Conservation (phyloP, 805 yeast genomes). For the Cyberlindnera veronae region DNA sequence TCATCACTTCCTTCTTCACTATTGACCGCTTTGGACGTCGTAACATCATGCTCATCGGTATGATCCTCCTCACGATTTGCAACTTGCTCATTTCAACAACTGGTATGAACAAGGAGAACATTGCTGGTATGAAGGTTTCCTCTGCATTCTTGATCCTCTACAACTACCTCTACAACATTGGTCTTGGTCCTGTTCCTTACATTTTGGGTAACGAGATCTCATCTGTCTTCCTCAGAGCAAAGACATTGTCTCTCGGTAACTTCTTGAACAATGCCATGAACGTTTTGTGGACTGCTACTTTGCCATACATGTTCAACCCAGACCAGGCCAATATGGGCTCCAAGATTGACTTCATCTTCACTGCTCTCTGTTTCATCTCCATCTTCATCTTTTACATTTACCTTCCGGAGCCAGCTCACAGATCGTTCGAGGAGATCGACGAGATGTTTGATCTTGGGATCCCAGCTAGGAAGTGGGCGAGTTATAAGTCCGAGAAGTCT, state of each 20-base stretch:
- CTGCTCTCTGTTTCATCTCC: slow-evolving; percentile 30
- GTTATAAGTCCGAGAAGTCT: no score
- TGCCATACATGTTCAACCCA: slow-evolving; percentile 44
- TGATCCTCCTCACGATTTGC: slow-evolving; percentile 22
- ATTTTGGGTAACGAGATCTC: slow-evolving; percentile 35
- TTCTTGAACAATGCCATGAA: slow-evolving; percentile 28
- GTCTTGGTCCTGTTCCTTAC: slow-evolving; percentile 37
- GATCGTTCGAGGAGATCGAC: slow-evolving; percentile 55
- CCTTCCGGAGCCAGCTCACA: slow-evolving; percentile 49
- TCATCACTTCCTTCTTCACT: slow-evolving; percentile 30
- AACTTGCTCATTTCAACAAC: slow-evolving; percentile 26
- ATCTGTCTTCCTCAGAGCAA: slow-evolving; percentile 35
- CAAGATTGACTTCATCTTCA: slow-evolving; percentile 42
- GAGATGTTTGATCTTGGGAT: slow-evolving; percentile 36
- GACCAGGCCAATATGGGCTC: slow-evolving; percentile 38
- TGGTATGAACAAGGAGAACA: no score
- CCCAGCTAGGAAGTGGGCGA: slow-evolving; percentile 28
- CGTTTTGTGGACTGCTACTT: slow-evolving; percentile 32
- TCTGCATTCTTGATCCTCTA: slow-evolving; percentile 28
- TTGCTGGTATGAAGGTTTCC: slow-evolving; percentile 19
- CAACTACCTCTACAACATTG: slow-evolving; percentile 31
- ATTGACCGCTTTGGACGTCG: slow-evolving; percentile 31
- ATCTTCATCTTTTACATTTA: no score
- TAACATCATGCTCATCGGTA: slow-evolving; percentile 27
- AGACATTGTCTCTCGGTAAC: slow-evolving; percentile 33